Percentiles rank a stretch among this genome's conserved stretches.
Conservation (phyloP, 75 land plant genomes). For the Ceratopteris richardii region DNA sequence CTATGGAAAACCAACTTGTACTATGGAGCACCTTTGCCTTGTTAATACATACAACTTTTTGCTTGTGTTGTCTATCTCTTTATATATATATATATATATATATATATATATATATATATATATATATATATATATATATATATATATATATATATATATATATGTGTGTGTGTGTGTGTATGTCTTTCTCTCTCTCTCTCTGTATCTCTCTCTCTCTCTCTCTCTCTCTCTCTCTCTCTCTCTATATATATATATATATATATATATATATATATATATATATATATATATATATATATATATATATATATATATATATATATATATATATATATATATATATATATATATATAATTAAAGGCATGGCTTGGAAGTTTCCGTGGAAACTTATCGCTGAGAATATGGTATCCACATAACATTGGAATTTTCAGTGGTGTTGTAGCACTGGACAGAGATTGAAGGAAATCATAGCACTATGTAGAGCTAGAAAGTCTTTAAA, state of each 20-base stretch:
- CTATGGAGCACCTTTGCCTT: no score
- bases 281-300: neutral
- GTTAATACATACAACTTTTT: no score
- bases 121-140: no score
- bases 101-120: no score
- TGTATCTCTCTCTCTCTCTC: no score
- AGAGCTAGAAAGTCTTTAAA: neutral
- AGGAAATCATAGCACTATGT: neutral
- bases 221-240: no score
- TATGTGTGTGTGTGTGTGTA: neutral
- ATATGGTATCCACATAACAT: no score
- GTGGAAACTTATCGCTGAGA: no score
- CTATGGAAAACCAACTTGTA: no score
- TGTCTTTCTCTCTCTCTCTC: neutral
- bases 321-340: neutral
- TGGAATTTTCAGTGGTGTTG: neutral
- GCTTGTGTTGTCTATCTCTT: no score
- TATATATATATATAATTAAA: neutral
- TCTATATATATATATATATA: no score
- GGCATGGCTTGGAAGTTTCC: neutral
- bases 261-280: neutral
- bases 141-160: neutral
- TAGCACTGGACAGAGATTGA: neutral
- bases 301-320: neutral
- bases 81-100: no score